A percentile compares a stretch with the other conserved stretches of the same genome.
Evolutionary conservation across 2,329 filamentous ascomycete species (phyloP).

Genomic region (Aspergillus sclerotialis): DNA sequence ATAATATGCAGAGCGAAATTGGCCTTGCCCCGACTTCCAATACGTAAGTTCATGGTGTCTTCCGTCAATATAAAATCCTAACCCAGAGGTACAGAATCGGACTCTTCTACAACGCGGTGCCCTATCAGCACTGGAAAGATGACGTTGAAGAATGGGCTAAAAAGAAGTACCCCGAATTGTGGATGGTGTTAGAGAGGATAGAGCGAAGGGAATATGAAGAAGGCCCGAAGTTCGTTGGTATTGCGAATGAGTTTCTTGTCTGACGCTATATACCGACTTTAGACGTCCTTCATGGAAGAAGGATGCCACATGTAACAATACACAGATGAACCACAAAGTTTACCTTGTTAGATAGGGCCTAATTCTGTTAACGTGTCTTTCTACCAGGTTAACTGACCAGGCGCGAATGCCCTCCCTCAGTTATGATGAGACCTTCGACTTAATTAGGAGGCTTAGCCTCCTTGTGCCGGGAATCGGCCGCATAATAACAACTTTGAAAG

Average conservation of each 20-base stretch:
- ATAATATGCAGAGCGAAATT: constrained; percentile 59
- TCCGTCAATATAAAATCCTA: constrained; percentile 1
- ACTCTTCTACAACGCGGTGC: constrained; percentile 67
- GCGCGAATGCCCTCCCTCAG: too few relatives aligned
- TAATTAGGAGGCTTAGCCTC: too few relatives aligned
- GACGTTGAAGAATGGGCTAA: constrained; percentile 69
- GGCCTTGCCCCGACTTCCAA: constrained; percentile 61
- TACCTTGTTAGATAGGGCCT: too few relatives aligned
- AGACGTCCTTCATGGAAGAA: too few relatives aligned
- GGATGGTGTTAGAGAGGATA: constrained; percentile 56
- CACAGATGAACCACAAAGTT: too few relatives aligned
- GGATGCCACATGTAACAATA: too few relatives aligned
- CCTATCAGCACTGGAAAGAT: constrained; percentile 57
- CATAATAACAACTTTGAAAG: too few relatives aligned
- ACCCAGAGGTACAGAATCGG: constrained; percentile 52
- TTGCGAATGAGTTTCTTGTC: constrained; percentile 17
- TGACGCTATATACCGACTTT: too few relatives aligned
- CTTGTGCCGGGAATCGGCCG: too few relatives aligned
- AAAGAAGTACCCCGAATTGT: constrained; percentile 59
- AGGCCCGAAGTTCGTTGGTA: constrained; percentile 23
- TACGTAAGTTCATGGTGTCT: constrained; percentile 53
- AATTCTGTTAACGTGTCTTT: too few relatives aligned
- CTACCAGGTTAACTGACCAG: too few relatives aligned
- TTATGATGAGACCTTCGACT: too few relatives aligned
- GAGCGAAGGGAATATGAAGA: constrained; percentile 28